Percentiles rank a stretch among this genome's conserved stretches.
Conservation (phyloP, 2,329 filamentous ascomycete genomes). For the Chaetomiaceae sp. region DNA sequence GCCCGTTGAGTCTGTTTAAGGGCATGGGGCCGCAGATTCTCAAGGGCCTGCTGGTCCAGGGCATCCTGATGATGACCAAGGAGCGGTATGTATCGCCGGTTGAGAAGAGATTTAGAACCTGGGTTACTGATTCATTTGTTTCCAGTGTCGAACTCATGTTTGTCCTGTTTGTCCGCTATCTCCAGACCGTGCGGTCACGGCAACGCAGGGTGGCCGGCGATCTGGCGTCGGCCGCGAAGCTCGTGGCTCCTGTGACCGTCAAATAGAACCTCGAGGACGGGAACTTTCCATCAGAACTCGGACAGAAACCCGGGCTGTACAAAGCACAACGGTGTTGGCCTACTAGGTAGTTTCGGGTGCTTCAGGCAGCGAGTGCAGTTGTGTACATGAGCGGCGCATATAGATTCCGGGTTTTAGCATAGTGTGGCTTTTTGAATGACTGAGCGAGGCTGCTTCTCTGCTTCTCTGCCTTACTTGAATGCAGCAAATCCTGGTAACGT, state of each 20-base stretch:
- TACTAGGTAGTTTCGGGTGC: no score
- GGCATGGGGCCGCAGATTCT: constrained; percentile 90
- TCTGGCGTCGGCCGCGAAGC: constrained; percentile 54
- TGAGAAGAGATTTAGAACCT: neutral
- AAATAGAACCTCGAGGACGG: constrained; percentile 27
- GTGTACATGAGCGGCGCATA: constrained; percentile 14
- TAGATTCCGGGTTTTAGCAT: constrained; percentile 7
- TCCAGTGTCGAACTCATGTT: constrained; percentile 82
- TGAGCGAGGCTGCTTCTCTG: no score
- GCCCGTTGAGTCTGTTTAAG: constrained; percentile 81
- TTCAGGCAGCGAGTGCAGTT: neutral
- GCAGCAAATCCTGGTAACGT: no score
- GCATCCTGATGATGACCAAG: constrained; percentile 98
- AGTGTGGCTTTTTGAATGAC: constrained; percentile 12
- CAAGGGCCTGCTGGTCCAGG: constrained; percentile 90
- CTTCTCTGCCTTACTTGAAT: no score
- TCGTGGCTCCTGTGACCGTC: constrained; percentile 25
- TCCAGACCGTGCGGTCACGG: constrained; percentile 63
- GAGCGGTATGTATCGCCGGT: constrained; percentile 58
- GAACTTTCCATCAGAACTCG: neutral
- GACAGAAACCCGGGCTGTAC: neutral
- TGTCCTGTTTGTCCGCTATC: constrained; percentile 75
- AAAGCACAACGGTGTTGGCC: no score
- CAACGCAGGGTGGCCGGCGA: constrained; percentile 63
- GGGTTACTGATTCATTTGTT: constrained; percentile 11